Conservation (phyloP, 139 green algal species). For the Picochlorum sp. region DNA sequence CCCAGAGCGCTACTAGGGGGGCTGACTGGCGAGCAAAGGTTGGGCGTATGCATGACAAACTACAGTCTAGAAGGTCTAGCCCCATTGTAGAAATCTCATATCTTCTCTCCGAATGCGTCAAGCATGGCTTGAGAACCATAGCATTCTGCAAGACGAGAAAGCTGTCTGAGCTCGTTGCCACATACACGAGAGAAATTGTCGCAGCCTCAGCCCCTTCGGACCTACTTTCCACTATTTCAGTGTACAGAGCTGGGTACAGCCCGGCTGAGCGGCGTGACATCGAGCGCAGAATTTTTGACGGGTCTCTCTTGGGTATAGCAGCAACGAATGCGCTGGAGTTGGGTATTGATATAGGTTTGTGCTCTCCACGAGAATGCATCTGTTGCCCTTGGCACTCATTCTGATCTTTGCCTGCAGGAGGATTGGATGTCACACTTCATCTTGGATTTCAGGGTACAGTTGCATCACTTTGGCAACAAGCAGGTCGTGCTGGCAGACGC, state of each 20-base stretch:
- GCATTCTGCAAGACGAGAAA: constrained; percentile 96
- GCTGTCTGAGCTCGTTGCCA: constrained; percentile 87
- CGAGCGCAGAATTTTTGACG: constrained; percentile 52
- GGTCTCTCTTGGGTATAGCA: constrained; percentile 58
- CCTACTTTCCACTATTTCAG: constrained; percentile 48
- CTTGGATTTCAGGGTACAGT: constrained; percentile 73
- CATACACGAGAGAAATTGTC: constrained; percentile 77
- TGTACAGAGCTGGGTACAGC: constrained; percentile 58
- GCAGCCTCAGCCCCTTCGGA: constrained; percentile 44
- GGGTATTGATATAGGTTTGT: constrained; percentile 76
- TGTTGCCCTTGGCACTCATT: constrained; percentile 4
- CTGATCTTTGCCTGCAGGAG: constrained; percentile 17
- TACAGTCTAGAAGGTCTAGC: constrained; percentile 12
- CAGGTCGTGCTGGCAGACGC: constrained; percentile 78
- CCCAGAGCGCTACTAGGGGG: not conserved
- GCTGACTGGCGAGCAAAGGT: not conserved
- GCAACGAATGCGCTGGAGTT: constrained; percentile 95
- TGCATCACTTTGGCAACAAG: constrained; percentile 68
- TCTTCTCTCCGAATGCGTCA: constrained; percentile 37
- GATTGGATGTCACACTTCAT: constrained; percentile 88
- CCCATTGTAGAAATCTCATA: constrained; percentile 84
- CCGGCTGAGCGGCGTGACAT: constrained; percentile 55
- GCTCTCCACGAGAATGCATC: not conserved
- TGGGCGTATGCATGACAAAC: not conserved
- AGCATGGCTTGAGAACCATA: constrained; percentile 78